Evolutionary conservation across 768 basidiomycete species (phyloP).

Genomic region (Pholiota molesta): DNA sequence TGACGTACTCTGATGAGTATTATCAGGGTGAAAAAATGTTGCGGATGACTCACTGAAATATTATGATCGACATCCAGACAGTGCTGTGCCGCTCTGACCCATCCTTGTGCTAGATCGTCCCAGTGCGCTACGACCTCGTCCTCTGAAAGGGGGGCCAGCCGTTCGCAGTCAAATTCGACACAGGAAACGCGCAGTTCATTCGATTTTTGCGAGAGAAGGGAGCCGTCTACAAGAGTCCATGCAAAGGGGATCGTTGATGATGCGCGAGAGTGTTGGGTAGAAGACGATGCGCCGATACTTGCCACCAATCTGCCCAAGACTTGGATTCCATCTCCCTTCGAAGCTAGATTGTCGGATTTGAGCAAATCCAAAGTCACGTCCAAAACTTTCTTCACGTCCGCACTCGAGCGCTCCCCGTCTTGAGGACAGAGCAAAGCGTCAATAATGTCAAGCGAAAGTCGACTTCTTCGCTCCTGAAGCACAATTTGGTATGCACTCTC

Average conservation of each 20-base stretch:
- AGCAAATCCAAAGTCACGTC: conserved; percentile 6
- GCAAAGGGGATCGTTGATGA: neutral
- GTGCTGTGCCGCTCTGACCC: conserved; percentile 17
- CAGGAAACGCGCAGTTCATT: conserved; percentile 6
- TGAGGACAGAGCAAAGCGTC: conserved; percentile 34
- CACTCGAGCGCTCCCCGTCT: conserved; percentile 7
- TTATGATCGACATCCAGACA: conserved; percentile 10
- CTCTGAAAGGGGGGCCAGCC: conserved; percentile 25
- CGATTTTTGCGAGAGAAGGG: neutral
- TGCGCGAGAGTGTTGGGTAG: neutral
- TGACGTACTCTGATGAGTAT: neutral
- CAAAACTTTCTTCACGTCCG: conserved; percentile 22
- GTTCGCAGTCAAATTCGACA: conserved; percentile 3
- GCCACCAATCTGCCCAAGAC: conserved; percentile 4
- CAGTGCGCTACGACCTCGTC: conserved; percentile 28
- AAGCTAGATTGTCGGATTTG: neutral
- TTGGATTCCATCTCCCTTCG: neutral
- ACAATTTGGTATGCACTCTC: conserved; percentile 45
- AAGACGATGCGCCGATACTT: neutral
- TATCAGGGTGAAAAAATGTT: neutral
- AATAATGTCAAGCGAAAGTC: conserved; percentile 46
- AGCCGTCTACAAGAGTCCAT: conserved; percentile 5
- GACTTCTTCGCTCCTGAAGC: conserved; percentile 47
- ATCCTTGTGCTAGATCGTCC: conserved; percentile 23
- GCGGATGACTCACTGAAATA: conserved; percentile 10